Percentiles rank a stretch among this genome's conserved stretches.
Conservation (phyloP, 2,329 filamentous ascomycete species). For the Colletotrichum sp. region DNA sequence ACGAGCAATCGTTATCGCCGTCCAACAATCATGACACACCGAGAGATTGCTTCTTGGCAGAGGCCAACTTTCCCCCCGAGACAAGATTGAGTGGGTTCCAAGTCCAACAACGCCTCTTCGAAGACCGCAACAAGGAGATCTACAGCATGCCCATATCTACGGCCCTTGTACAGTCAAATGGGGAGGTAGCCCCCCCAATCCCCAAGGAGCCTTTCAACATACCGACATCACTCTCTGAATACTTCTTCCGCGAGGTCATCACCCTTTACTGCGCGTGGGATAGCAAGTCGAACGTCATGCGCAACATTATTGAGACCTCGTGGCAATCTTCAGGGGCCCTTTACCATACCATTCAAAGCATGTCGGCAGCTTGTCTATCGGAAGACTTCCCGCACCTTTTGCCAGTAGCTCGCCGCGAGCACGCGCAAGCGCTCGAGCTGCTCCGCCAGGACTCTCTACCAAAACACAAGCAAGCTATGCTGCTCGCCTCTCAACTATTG, state of each 20-base stretch:
- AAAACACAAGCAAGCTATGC: neutral
- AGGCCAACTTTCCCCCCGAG: rapidly evolving
- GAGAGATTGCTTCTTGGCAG: rapidly evolving
- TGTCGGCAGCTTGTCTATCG: conserved; percentile 66
- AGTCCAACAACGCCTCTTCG: rapidly evolving
- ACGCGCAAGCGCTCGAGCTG: conserved; percentile 10
- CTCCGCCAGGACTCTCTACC: neutral
- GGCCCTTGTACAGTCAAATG: rapidly evolving
- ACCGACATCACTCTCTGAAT: conserved; percentile 17
- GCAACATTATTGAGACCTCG: conserved; percentile 23
- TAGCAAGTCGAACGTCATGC: conserved; percentile 25
- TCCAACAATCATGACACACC: neutral
- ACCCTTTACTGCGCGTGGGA: conserved; percentile 26
- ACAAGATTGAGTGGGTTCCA: neutral
- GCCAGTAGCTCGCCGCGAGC: conserved; percentile 6
- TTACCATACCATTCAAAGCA: conserved; percentile 66
- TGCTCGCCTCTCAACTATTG: conserved; percentile 19
- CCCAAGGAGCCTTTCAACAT: conserved; percentile 16
- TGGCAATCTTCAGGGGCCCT: conserved; percentile 64
- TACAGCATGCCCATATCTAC: neutral
- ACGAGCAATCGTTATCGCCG: neutral
- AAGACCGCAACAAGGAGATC: rapidly evolving
- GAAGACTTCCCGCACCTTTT: conserved; percentile 37
- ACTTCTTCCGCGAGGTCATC: conserved; percentile 27
- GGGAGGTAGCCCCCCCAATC: rapidly evolving